Evolutionary conservation across 805 yeast species (phyloP).

Genomic region (Pichia pseudocactophila): DNA sequence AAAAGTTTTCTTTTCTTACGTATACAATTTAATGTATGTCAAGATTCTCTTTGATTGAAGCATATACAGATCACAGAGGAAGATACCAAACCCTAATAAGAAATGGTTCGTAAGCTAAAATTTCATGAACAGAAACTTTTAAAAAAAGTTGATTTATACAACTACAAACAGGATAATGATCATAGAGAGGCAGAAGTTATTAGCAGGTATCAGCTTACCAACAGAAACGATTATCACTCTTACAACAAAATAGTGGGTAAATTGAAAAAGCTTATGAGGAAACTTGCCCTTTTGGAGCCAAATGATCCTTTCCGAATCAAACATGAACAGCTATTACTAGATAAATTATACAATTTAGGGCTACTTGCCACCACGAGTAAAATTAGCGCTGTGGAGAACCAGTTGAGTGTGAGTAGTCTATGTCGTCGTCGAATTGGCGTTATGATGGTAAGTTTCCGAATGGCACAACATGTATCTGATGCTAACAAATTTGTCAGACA

Average conservation of each 20-base stretch:
- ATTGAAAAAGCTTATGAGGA: conserved; percentile 77
- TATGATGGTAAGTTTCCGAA: conserved; percentile 85
- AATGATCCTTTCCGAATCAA: conserved; percentile 79
- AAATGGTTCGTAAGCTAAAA: conserved; percentile 80
- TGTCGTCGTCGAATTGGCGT: conserved; percentile 91
- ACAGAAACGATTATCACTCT: conserved; percentile 91
- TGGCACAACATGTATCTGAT: conserved; percentile 84
- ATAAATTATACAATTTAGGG: conserved; percentile 85
- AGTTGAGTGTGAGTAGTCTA: conserved; percentile 82
- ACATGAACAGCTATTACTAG: conserved; percentile 82
- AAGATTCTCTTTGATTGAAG: too few relatives aligned
- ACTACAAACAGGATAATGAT: conserved; percentile 94
- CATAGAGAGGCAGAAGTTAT: conserved; percentile 96
- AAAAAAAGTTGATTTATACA: conserved; percentile 91
- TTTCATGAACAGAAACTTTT: conserved; percentile 93
- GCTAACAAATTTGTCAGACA: conserved; percentile 92
- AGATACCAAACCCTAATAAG: too few relatives aligned
- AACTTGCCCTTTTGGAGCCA: conserved; percentile 76
- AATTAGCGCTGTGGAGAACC: conserved; percentile 85
- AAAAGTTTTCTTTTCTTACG: background rate
- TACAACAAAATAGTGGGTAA: conserved; percentile 92
- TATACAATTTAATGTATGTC: too few relatives aligned
- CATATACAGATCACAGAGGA: too few relatives aligned
- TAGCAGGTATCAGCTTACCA: conserved; percentile 88
- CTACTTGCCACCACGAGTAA: conserved; percentile 80